These are phyloP conservation scores for Skeletonema potamos DNA, from an alignment of 108 stramenopile species.

Conservation along the genomic window DNA sequence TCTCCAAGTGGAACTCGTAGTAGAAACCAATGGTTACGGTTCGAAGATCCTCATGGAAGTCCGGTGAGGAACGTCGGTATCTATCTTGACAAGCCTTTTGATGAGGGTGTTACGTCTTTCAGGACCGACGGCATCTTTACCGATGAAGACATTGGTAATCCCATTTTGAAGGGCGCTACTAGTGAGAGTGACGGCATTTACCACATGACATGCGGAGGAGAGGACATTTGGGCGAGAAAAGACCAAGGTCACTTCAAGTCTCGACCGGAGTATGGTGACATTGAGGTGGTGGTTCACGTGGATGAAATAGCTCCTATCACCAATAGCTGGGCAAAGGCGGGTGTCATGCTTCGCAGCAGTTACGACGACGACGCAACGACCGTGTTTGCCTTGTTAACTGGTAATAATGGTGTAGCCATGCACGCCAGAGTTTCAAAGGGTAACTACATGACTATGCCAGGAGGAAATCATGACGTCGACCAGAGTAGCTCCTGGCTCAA, in stretches of 20 bases:
- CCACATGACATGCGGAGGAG: slow-evolving; percentile 20
- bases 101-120: not conserved
- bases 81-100: slow-evolving; percentile 22
- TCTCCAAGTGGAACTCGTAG: slow-evolving; percentile 13
- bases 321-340: slow-evolving; percentile 18
- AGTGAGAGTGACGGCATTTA: slow-evolving; percentile 1
- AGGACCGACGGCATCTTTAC: not conserved
- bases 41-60: not conserved
- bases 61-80: slow-evolving; percentile 11
- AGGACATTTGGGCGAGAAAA: slow-evolving; percentile 12
- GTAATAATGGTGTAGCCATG: not conserved
- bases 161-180: not conserved
- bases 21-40: slow-evolving; percentile 1
- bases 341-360: slow-evolving; percentile 27
- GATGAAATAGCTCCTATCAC: slow-evolving; percentile 2
- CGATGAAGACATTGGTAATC: slow-evolving; percentile 3
- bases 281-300: slow-evolving; percentile 8
- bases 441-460: not conserved
- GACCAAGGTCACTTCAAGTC: slow-evolving; percentile 19
- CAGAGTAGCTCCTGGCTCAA: not conserved
- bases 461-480: not conserved
- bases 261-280: slow-evolving; percentile 9
- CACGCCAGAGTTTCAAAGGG: slow-evolving; percentile 11
- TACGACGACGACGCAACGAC: slow-evolving; percentile 2
- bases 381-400: slow-evolving; percentile 6